A percentile compares a stretch with the other conserved stretches of the same genome.
Evolutionary conservation across 208 protist species (phyloP).

Genomic region (Lotmaria passim): DNA sequence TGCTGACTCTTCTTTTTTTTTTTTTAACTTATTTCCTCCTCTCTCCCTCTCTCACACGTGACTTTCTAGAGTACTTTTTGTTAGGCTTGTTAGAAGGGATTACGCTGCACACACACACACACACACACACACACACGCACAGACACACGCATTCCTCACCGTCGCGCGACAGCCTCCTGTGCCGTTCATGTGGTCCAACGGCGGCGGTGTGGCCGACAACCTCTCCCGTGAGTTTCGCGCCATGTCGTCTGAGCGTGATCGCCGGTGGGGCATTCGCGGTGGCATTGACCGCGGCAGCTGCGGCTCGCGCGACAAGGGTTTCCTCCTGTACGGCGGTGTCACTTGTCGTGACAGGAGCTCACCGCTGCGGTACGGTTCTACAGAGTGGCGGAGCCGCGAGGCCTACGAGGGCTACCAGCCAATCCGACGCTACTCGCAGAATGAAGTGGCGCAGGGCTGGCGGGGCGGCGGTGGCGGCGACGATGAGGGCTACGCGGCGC

Average conservation of each 20-base stretch:
- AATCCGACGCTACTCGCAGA: not conserved
- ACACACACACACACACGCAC: constrained; percentile 10
- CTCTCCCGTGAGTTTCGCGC: constrained; percentile 24
- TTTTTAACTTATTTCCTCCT: too few relatives aligned
- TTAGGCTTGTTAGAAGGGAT: too few relatives aligned
- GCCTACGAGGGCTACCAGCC: constrained; percentile 9
- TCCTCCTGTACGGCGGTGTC: not conserved
- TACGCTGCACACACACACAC: too few relatives aligned
- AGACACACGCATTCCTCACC: not conserved
- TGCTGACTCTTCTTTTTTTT: not conserved
- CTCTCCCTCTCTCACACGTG: too few relatives aligned
- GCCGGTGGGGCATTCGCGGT: not conserved
- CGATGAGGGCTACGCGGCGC: not conserved
- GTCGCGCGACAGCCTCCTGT: not conserved
- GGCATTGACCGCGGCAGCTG: not conserved
- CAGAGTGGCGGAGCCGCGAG: not conserved
- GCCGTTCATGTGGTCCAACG: not conserved
- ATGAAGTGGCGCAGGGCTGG: not conserved
- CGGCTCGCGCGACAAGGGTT: not conserved
- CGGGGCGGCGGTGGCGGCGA: not conserved
- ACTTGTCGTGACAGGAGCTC: not conserved
- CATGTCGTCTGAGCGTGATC: constrained; percentile 26
- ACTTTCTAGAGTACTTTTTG: too few relatives aligned
- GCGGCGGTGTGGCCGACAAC: constrained; percentile 16
- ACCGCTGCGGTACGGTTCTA: constrained; percentile 19